Evolutionary conservation across 768 basidiomycete genomes (phyloP).

Genomic region (Ramaria rubella): DNA sequence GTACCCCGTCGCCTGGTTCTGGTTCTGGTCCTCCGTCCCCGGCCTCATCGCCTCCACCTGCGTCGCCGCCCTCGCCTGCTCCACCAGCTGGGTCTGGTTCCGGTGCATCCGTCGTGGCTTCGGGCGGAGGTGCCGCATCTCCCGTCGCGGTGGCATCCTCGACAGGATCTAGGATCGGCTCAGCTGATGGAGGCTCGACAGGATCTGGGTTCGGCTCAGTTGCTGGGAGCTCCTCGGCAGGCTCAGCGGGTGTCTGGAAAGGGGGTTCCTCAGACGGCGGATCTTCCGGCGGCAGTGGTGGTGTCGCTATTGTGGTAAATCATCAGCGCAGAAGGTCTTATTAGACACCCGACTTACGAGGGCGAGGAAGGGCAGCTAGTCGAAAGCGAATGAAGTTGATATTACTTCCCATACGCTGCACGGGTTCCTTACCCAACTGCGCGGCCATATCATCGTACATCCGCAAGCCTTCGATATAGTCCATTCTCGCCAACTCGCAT

Average conservation of each 20-base stretch:
- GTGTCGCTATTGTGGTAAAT: no score
- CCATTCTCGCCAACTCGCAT: slow-evolving; percentile 9
- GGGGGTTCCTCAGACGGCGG: neutral
- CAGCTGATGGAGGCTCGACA: no score
- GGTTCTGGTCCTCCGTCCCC: neutral
- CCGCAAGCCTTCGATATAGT: slow-evolving; percentile 11
- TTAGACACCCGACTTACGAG: neutral
- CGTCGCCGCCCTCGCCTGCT: neutral
- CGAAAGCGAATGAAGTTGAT: slow-evolving; percentile 12
- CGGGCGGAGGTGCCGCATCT: no score
- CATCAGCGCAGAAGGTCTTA: neutral
- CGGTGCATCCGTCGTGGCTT: neutral
- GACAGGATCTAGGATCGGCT: no score
- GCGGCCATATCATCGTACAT: slow-evolving; percentile 8
- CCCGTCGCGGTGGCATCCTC: no score
- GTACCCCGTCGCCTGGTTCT: neutral
- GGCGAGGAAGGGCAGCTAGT: slow-evolving; percentile 6
- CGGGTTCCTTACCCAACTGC: slow-evolving; percentile 9
- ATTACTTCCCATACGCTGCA: slow-evolving; percentile 13
- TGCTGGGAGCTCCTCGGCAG: neutral
- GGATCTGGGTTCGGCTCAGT: neutral
- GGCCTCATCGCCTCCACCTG: neutral
- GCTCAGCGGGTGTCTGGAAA: neutral
- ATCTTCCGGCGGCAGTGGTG: no score
- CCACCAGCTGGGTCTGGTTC: no score